Evolutionary conservation across 208 protist genomes (phyloP), one percentile per base, ranked within the genome.

Genomic region (Leishmania amazonensis): DNA sequence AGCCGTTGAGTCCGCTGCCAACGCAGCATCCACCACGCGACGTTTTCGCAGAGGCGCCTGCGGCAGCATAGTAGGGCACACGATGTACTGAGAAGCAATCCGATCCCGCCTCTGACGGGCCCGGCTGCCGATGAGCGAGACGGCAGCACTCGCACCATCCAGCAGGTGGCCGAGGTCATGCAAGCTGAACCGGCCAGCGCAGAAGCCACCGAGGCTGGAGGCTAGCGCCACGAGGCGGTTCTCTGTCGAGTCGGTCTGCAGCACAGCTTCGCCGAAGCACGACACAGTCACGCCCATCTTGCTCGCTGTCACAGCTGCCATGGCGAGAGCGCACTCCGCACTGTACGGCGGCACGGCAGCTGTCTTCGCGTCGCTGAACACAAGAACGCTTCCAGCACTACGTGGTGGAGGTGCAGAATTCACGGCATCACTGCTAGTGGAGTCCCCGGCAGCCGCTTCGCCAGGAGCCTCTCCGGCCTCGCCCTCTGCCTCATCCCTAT

Each of bases 321-420:
- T 84, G 38, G 91, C 89, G 28, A 97, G 86, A 28, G 90, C 88
- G 73, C 94, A 95, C 79, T 97, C 92, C 6, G 90, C 76, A 54
- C 80, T 84, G 79, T 91, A 93, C 15, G 86, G 81, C 47, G 93
- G 72, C 11, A 3, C 60, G 17, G 17, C 47, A 24, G 17, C 40
- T 54, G 54, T 64, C 65, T 65, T 51, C 40, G 83, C 67, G 85
- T 95, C 88, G 75, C 87, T 96, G 85, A 97, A 97, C 45, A 97
- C 75, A 17, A 93, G 45, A 75, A 96, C 54, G 13, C 38, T 81
- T 24, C 74, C 42, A 19, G 42, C 67, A 62, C 40, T 76, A n/a
- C 45, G 64, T 31, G 45, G 79, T 35, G 45, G 73, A 21, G 57
- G 75, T 73, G 68, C 28, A 3, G 31, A 65, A 17, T 51, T 49